Evolutionary conservation across 192 early-diverging fungal genomes (phyloP), one percentile per base, ranked within the genome.

Genomic region (Irineochytrium annulatum): DNA sequence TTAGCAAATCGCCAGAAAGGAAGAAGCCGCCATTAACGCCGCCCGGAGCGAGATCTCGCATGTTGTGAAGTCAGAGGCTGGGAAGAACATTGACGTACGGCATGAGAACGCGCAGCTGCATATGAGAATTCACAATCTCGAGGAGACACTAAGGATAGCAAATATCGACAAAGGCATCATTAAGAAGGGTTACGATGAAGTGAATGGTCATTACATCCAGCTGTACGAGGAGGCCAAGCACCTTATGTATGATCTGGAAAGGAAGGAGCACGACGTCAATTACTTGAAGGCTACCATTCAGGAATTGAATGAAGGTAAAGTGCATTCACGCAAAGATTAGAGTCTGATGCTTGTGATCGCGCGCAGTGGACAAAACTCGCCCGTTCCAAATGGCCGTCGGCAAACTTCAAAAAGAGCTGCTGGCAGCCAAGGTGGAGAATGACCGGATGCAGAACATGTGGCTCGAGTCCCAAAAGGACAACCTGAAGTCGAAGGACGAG

Each of bases 221-320:
- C 63, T 81, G 4, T 70, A 75, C 33, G 73, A 74, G 3, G 71
- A 74, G 44, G 73, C 73, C 16, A 74, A 69, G 30, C 71, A 74
- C 52, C 34, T 74, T 34, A 68, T 74, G 39, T 74, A 74, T 34
- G 59, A 73, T n/a, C 30, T 74, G 19, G 72, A 81, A 43, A 43
- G 74, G 30, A 75, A 70, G 43, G 78, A 80, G 52, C 79, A 81
- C 46, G 79, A 81, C 59, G 62, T 78, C 24, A 81, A 81, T 55
- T 43, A 52, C 5, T 31, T 81, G n/a, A 78, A 75, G 41, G 59
- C 63, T 13, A 70, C 66, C 44, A n/a, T 73, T 0, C 24, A 46
- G 17, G 73, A 78, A 32, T 30, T 29, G 1, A 61, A 52, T 1
- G 60, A 52, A 53, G 72, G 73, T 73, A 60, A 74, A 29, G 3